Evolutionary conservation across 768 basidiomycete species (phyloP), one percentile per base, ranked within the genome.

Genomic region (Auriculariales sp.): DNA sequence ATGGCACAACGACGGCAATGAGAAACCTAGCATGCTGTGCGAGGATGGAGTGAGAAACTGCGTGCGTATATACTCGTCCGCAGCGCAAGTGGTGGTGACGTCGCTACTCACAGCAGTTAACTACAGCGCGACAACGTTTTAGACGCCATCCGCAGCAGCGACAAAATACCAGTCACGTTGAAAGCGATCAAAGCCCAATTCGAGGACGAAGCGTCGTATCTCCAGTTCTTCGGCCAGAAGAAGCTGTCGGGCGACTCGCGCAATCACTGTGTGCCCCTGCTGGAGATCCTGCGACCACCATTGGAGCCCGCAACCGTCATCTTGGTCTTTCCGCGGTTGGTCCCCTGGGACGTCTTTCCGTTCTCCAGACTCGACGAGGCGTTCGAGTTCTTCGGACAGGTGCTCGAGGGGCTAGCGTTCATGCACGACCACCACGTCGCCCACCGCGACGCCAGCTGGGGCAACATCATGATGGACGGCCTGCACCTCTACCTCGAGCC

Each of bases 341-440:
- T 57, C 0, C 34, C 46, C 1, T 57, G 52, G 33, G 49, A 60
- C 28, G 49, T 55, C 17, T 62, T 62, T 12, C 51, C 24, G 7
- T 63, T 61, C 33, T 51, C 55, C 17, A 59, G 58, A 3, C 48
- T 54, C 14, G 62, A 55, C 4, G 62, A 63, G 31, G 54, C 54
- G 6, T 46, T 63, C 3, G 56, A 55, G 10, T 63, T 56, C 35
- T 48, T 61, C 4, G 29, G 51, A 2, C 60, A 62, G 34, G 29
- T 58, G 2, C 47, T 62, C 28, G 55, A 63, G 52, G 58, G 58
- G 14, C 46, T 60, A 25, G 54, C 51, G 7, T 57, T 59, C 46
- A 53, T 60, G 58, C 59, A 59, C 39, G 36, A 55, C 17, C 46
- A 48, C 24, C 50, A 53, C 22, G 27, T 59, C 3, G 58, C 58